These are phyloP conservation scores for Aspergillus kassunensis DNA, from an alignment of 495 filamentous ascomycete species.

Conservation along the genomic window DNA sequence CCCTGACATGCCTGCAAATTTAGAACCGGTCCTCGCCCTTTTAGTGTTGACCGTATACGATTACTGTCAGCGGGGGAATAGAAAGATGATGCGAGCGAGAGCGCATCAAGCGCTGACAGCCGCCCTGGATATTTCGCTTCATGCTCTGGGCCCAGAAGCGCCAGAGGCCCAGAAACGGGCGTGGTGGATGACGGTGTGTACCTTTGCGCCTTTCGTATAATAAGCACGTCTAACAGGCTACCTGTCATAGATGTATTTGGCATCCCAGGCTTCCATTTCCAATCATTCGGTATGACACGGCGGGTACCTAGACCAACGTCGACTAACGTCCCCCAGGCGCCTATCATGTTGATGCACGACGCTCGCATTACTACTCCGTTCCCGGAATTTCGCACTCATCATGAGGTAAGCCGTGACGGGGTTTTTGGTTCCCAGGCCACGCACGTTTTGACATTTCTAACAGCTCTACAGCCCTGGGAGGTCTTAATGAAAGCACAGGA, in stretches of 20 bases:
- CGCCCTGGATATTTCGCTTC: slow-evolving; percentile 39
- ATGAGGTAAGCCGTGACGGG: background rate
- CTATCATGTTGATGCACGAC: slow-evolving; percentile 38
- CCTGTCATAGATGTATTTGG: slow-evolving; percentile 32
- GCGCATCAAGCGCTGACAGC: slow-evolving; percentile 42
- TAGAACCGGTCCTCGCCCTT: slow-evolving; percentile 48
- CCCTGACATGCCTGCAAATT: slow-evolving; percentile 34
- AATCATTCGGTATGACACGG: background rate
- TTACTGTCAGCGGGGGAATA: slow-evolving; percentile 50
- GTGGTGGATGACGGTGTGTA: slow-evolving; percentile 48
- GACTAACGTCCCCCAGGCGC: slow-evolving; percentile 18
- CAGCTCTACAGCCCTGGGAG: slow-evolving; percentile 4
- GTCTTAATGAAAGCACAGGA: slow-evolving; percentile 8
- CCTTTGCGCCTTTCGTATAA: background rate
- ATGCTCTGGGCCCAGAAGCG: slow-evolving; percentile 26
- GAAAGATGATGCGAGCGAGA: slow-evolving; percentile 44
- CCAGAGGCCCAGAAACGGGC: slow-evolving; percentile 38
- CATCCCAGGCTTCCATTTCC: slow-evolving; percentile 40
- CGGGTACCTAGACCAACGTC: slow-evolving; percentile 14
- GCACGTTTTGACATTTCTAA: background rate
- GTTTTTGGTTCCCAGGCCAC: background rate
- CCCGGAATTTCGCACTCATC: slow-evolving; percentile 26
- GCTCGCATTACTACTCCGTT: slow-evolving; percentile 40
- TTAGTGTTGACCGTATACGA: slow-evolving; percentile 49
- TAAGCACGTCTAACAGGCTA: background rate